A percentile compares a stretch with the other conserved stretches of the same genome.
Evolutionary conservation across 1,139 yeast species (phyloP).

Genomic region (Zygotorulaspora mrakii): DNA sequence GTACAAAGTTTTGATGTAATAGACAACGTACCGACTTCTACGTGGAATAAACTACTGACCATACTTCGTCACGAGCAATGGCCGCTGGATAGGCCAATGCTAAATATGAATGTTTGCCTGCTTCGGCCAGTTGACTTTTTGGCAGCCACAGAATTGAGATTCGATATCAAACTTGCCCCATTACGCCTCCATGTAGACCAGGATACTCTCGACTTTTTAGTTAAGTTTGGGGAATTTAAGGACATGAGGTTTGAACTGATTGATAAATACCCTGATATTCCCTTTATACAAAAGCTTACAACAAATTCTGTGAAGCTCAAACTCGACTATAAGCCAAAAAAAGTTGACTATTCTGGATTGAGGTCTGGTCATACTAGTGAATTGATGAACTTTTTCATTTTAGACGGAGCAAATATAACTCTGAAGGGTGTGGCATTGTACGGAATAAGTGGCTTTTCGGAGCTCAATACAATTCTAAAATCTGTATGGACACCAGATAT

Average conservation of each 20-base stretch:
- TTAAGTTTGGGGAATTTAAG: constrained; percentile 75
- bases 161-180: constrained; percentile 62
- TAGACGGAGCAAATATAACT: constrained; percentile 77
- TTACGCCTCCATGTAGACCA: constrained; percentile 84
- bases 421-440: constrained; percentile 60
- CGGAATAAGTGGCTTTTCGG: constrained; percentile 73
- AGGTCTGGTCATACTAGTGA: constrained; percentile 84
- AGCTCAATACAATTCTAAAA: constrained; percentile 53
- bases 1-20: constrained; percentile 57
- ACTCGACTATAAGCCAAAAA: constrained; percentile 89
- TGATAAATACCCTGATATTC: constrained; percentile 51
- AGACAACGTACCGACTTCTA: constrained; percentile 82
- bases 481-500: constrained; percentile 86
- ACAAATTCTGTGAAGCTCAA: constrained; percentile 61
- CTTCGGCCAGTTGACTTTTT: constrained; percentile 63
- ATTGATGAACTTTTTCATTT: constrained; percentile 78
- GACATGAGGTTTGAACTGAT: constrained; percentile 65
- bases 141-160: constrained; percentile 65
- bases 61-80: constrained; percentile 56
- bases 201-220: constrained; percentile 81
- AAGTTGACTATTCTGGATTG: constrained; percentile 76
- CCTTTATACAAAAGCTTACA: constrained; percentile 66
- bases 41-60: constrained; percentile 85
- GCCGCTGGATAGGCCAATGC: constrained; percentile 55
- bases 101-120: constrained; percentile 51